Base-by-base conservation (phyloP, 2,329 filamentous ascomycete genomes). In the Pyrenochaeta sp. region DNA sequence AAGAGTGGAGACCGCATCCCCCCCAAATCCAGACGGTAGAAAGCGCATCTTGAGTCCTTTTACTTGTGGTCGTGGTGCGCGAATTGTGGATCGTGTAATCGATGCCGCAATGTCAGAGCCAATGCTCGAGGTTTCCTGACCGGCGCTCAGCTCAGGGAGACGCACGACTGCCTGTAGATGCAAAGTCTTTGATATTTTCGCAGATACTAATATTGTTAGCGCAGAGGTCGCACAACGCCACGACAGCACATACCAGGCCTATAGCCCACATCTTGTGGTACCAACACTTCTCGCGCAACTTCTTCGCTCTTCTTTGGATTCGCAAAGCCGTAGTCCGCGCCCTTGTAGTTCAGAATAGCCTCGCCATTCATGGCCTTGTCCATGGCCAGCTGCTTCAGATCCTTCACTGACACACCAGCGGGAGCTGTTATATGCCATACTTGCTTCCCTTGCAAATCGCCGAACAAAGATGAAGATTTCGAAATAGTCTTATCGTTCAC, bases 341-440 rank as follows among this genome's bases (percentile, higher is more conserved):
- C 85, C 18, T 84, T 78, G 62, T 89, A 80, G 8, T 77, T 80
- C n/a, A 90, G 72, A 10, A 88, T 71, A 4, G 80, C 58, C 23
- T 81, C 75, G 15, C 78, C 78, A 2, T 76, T 72, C 46, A 78
- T 72, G 2, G 80, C 77, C 38, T 80, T 77, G 43, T 83, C 80
- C 58, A 89, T 79, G 24, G 85, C 79, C 48, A 90, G 74, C 52
- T 85, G 79, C 62, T 84, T 81, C 32, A 91, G 73, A 1, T 86
- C 77, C 8, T 81, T 83, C 43, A 91, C 79, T n/a, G 87, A 83
- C 3, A 90, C 74, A 8, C 82, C 83, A 5, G 84, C 81, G 2
- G 88, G 88, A 3, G 86, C 85, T 7, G 86, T 89, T 58, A 92
- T 89, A 67, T 90, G 89, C 88, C 88, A 92, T 46, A 91, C 77